Conservation (phyloP, 176 grass and related monocot genomes). For the Pontederia paniculata region DNA sequence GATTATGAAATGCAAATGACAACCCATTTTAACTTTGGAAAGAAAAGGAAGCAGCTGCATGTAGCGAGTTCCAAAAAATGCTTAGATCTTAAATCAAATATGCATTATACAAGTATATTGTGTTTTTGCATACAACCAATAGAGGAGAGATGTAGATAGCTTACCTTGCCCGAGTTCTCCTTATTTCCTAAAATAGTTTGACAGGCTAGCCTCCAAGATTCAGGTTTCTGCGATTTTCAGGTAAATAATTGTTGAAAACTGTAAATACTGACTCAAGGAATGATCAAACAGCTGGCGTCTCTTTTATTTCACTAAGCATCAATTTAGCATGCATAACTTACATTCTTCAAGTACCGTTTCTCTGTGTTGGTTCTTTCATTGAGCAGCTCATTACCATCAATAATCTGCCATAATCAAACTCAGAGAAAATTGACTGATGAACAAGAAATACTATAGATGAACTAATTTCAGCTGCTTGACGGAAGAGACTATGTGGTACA, state of each 20-base stretch:
- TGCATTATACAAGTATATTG: neutral
- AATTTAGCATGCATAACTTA: neutral
- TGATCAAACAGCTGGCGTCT: too few species aligned
- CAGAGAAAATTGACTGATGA: neutral
- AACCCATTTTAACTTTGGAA: too few species aligned
- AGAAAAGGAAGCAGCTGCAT: too few species aligned
- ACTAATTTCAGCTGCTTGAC: too few species aligned
- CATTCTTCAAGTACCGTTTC: constrained; percentile 74
- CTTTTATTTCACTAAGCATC: too few species aligned
- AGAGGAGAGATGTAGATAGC: neutral
- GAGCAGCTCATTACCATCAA: constrained; percentile 63
- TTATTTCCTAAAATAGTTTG: constrained; percentile 94
- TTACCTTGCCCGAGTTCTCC: constrained; percentile 91
- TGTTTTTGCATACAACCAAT: neutral
- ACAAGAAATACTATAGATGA: neutral
- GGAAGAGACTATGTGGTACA: constrained; percentile 9
- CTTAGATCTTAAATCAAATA: neutral
- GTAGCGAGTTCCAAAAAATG: too few species aligned
- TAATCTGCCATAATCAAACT: constrained; percentile 35
- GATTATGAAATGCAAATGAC: too few species aligned
- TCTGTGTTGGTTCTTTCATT: constrained; percentile 64
- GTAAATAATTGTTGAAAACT: neutral
- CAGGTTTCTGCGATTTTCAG: constrained; percentile 50
- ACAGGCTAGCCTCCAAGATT: constrained; percentile 86
- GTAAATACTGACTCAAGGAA: neutral